These are phyloP conservation scores for Singerocomus inundabilis DNA, from an alignment of 1,284 basidiomycete genomes.

Conservation along the genomic window DNA sequence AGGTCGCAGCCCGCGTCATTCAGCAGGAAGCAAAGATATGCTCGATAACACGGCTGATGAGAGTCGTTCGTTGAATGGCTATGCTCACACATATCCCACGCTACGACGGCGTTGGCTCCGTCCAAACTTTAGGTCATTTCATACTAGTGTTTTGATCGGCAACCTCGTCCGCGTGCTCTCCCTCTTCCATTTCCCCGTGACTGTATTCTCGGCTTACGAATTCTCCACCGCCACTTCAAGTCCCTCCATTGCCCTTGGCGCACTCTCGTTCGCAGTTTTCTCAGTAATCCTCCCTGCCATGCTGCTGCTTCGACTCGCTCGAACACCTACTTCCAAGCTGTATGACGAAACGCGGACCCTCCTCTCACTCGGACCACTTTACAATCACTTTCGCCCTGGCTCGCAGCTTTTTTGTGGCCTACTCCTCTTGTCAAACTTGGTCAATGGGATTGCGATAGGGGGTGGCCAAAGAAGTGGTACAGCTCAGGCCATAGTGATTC, in stretches of 20 bases:
- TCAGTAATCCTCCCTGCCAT: constrained; percentile 76
- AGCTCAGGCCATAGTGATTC: constrained; percentile 86
- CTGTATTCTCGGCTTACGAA: constrained; percentile 82
- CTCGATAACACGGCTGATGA: constrained; percentile 52
- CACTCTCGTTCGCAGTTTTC: constrained; percentile 74
- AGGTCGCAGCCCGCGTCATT: constrained; percentile 55
- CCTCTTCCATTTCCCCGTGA: constrained; percentile 92
- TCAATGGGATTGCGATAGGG: constrained; percentile 82
- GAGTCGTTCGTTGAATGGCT: constrained; percentile 50
- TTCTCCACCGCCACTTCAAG: constrained; percentile 32
- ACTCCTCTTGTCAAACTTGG: constrained; percentile 78
- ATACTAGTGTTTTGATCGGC: constrained; percentile 76
- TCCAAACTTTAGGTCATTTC: constrained; percentile 69
- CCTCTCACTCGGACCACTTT: constrained; percentile 89
- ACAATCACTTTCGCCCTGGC: constrained; percentile 92
- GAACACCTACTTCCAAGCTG: constrained; percentile 84
- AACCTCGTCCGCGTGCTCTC: constrained; percentile 89
- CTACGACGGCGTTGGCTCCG: constrained; percentile 53
- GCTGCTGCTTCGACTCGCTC: constrained; percentile 72
- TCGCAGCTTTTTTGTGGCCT: constrained; percentile 87
- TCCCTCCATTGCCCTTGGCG: constrained; percentile 68
- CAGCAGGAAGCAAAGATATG: constrained; percentile 52
- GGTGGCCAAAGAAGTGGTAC: constrained; percentile 88
- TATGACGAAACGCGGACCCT: constrained; percentile 93
- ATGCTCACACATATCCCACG: constrained; percentile 29